A percentile compares a stretch with the other conserved stretches of the same genome.
phyloP scores from a whole-genome alignment of 2,329 filamentous ascomycete species.

The Monosporascus sp. region DNA sequence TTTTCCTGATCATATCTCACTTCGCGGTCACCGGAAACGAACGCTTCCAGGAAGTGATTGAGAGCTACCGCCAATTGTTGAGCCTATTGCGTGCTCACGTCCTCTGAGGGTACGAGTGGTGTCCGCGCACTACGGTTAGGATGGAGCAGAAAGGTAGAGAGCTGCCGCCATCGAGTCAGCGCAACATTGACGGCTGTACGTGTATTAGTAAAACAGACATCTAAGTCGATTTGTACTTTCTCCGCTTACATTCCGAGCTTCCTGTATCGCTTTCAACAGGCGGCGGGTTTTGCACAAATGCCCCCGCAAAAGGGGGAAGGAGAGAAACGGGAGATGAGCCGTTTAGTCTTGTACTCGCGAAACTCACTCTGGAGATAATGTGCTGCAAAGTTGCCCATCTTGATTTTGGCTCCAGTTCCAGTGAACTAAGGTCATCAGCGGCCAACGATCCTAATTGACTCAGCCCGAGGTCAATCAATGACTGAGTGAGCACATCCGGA shows the following conservation, averaged over 20 bases:
- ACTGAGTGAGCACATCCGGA: conserved; percentile 13
- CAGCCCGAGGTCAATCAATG: conserved; percentile 23
- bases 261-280: conserved; percentile 17
- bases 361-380: conserved; percentile 30
- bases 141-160: conserved; percentile 37
- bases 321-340: conserved; percentile 27
- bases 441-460: conserved; percentile 4
- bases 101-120: conserved; percentile 24
- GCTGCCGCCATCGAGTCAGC: conserved; percentile 35
- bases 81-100: conserved; percentile 25
- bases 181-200: conserved; percentile 25
- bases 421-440: conserved; percentile 14
- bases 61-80: conserved; percentile 26
- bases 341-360: conserved; percentile 27
- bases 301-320: conserved; percentile 28
- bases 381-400: conserved; percentile 30
- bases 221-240: background rate
- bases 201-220: background rate
- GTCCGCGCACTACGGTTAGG: conserved; percentile 30
- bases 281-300: conserved; percentile 25
- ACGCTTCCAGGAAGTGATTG: conserved; percentile 28
- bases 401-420: conserved; percentile 27
- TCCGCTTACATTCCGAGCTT: conserved; percentile 24
- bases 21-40: conserved; percentile 22
- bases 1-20: conserved; percentile 27